A percentile compares a stretch with the other conserved stretches of the same genome.
phyloP scores from a whole-genome alignment of 176 grass and related monocot genomes.

The Lolium perenne region DNA sequence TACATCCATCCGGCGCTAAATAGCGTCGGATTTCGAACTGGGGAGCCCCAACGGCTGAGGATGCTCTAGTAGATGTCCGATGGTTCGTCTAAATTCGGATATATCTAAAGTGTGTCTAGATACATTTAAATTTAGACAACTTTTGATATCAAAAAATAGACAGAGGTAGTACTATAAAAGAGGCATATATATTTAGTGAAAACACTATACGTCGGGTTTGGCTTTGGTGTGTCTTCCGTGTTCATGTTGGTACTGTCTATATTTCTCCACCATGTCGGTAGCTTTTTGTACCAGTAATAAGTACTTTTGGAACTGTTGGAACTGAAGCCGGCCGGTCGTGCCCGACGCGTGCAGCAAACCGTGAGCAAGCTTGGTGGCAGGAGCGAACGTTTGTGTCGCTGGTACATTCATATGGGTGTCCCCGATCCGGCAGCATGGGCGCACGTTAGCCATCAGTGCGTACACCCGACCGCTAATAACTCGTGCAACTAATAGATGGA shows the following conservation, averaged over 20 bases:
- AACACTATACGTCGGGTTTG: background rate
- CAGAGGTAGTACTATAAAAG: no score
- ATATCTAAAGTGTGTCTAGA: no score
- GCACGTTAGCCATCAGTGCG: background rate
- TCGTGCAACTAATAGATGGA: constrained; percentile 33
- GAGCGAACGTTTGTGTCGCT: background rate
- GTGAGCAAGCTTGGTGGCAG: constrained; percentile 32
- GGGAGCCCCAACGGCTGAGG: no score
- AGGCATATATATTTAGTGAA: background rate
- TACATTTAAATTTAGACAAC: no score
- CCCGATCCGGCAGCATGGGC: constrained; percentile 49
- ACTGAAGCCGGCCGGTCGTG: background rate
- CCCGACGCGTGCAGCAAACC: background rate
- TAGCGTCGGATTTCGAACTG: no score
- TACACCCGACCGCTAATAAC: constrained; percentile 22
- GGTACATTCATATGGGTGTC: constrained; percentile 55
- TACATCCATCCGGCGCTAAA: no score
- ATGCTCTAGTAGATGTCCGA: no score
- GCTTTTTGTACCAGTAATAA: no score
- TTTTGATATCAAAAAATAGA: no score
- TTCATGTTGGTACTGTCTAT: background rate
- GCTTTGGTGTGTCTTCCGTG: no score
- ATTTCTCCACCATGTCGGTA: background rate
- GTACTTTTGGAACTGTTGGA: background rate
- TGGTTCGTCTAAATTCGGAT: no score